Percentiles rank a stretch among this genome's conserved stretches.
phyloP scores from a whole-genome alignment of 116 monocot species.

The Cymodocea nodosa region DNA sequence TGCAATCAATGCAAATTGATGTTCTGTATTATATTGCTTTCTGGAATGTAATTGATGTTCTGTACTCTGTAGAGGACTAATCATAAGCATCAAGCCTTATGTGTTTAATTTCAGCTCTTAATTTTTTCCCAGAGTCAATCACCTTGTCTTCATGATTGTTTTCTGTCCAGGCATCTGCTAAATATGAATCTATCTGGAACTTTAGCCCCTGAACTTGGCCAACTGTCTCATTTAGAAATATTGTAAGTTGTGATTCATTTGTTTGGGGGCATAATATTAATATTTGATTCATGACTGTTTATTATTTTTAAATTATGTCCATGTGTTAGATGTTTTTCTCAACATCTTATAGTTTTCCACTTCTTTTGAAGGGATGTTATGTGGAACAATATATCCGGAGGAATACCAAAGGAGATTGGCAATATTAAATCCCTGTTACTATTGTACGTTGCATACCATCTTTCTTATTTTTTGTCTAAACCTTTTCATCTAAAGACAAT shows the following conservation, averaged over 20 bases:
- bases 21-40: too few species aligned
- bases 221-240: constrained; percentile 51
- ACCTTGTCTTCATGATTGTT: constrained; percentile 1
- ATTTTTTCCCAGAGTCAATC: neutral
- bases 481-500: neutral
- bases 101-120: neutral
- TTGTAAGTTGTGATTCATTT: constrained; percentile 36
- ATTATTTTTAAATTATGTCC: neutral
- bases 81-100: neutral
- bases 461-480: neutral
- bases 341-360: neutral
- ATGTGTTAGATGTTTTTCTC: neutral
- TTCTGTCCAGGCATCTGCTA: constrained; percentile 42
- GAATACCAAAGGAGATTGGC: constrained; percentile 84
- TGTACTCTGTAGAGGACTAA: too few species aligned
- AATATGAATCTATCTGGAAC: constrained; percentile 79
- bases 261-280: neutral
- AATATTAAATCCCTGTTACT: constrained; percentile 50
- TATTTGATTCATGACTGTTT: neutral
- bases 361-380: constrained; percentile 67
- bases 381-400: constrained; percentile 87
- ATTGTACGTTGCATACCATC: constrained; percentile 45
- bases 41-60: too few species aligned
- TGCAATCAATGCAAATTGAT: neutral
- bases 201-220: constrained; percentile 66